Evolutionary conservation across 805 yeast species (phyloP).

Genomic region (Kuraishia piskuri): DNA sequence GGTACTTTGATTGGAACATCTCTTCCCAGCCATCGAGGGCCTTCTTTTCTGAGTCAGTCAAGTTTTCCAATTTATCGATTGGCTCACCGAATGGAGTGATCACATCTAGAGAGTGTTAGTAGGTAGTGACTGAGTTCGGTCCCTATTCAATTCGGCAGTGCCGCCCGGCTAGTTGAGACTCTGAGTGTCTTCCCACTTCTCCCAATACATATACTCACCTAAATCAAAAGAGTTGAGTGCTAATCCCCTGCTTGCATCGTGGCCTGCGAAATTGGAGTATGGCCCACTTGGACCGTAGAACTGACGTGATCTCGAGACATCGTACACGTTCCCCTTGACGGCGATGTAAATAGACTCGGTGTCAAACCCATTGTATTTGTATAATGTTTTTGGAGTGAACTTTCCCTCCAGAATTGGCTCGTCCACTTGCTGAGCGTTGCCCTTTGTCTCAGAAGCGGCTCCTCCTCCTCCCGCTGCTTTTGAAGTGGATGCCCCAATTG

Average conservation of each 20-base stretch:
- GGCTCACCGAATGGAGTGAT: slow-evolving; percentile 69
- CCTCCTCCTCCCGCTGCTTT: background rate
- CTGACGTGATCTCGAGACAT: slow-evolving; percentile 68
- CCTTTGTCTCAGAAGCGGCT: background rate
- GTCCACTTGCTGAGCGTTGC: slow-evolving; percentile 1
- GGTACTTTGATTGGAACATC: slow-evolving; percentile 76
- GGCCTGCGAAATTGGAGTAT: slow-evolving; percentile 89
- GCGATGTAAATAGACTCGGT: slow-evolving; percentile 77
- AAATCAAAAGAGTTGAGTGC: slow-evolving; percentile 82
- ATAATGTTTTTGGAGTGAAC: slow-evolving; percentile 70
- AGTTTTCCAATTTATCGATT: slow-evolving; percentile 60
- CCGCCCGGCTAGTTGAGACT: background rate
- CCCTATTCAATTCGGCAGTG: background rate
- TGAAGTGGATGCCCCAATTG: background rate
- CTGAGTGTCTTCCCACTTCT: background rate
- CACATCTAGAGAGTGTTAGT: slow-evolving; percentile 22
- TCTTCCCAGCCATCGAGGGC: slow-evolving; percentile 80
- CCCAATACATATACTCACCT: slow-evolving; percentile 16
- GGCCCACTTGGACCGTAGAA: slow-evolving; percentile 97
- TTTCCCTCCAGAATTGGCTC: slow-evolving; percentile 24
- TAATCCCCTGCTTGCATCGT: slow-evolving; percentile 89
- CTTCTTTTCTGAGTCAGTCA: slow-evolving; percentile 50
- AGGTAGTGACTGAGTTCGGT: background rate
- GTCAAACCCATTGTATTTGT: slow-evolving; percentile 73
- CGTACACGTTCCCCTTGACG: slow-evolving; percentile 80